A percentile compares a stretch with the other conserved stretches of the same genome.
These are phyloP conservation scores for Komagataella kurtzmanii DNA, from an alignment of 805 yeast species.

Conservation along the genomic window DNA sequence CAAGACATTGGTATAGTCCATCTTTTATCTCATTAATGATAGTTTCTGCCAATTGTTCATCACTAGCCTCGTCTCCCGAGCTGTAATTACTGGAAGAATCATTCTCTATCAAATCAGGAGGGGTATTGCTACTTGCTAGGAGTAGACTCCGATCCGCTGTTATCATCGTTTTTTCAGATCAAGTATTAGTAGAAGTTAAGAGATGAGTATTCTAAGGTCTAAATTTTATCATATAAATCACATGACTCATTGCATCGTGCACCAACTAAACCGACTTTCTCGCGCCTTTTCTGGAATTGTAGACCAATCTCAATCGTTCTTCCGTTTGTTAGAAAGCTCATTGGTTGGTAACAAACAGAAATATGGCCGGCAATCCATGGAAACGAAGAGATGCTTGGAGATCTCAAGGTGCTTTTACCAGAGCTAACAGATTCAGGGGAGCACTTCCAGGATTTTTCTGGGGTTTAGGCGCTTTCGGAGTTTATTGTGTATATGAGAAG, in stretches of 20 bases:
- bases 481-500: conserved; percentile 51
- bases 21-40: conserved; percentile 45
- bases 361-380: background rate
- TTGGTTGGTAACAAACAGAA: background rate
- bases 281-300: background rate
- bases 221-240: too few relatives aligned
- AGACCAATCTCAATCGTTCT: background rate
- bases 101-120: background rate
- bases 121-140: background rate
- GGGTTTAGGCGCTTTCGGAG: conserved; percentile 63
- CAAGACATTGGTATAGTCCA: conserved; percentile 72
- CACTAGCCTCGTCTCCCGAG: background rate
- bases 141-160: background rate
- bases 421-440: conserved; percentile 52
- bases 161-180: background rate
- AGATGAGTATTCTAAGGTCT: too few relatives aligned
- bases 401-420: conserved; percentile 69
- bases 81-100: conserved; percentile 1
- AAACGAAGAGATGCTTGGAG: conserved; percentile 75
- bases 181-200: background rate
- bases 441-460: conserved; percentile 74
- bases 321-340: background rate
- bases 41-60: conserved; percentile 18
- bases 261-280: background rate
- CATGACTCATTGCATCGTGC: background rate